Base-by-base conservation (phyloP, 2,329 filamentous ascomycete species). In the Curvularia spicifera region DNA sequence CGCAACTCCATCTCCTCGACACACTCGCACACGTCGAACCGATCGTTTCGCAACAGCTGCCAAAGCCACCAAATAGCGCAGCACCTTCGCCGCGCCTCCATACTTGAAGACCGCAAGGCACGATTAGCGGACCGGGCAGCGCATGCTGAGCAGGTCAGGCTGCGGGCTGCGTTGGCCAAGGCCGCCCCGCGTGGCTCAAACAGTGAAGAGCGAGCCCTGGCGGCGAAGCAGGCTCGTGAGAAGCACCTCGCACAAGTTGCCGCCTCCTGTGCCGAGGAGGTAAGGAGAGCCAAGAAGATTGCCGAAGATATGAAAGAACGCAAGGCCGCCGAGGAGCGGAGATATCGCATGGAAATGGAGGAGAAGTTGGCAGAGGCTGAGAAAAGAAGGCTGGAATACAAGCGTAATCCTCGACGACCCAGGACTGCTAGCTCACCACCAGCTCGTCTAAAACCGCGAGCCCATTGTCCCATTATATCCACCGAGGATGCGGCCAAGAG, bases 211-310 rank as follows among this genome's bases (percentile, higher is more conserved):
- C 84, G 89, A 50, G 90, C 91, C 3, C 78, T 93, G 57, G 91
- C 91, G 5, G 91, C 91, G 5, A 87, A 92, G 61, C 85, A 91
- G 64, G 89, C 91, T 0, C 85, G 91, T 57, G 90, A 94, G 78
- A 89, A 89, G 67, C 91, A 93, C 67, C 78, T 95, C 18, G 91
- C 90, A 8, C 91, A 93, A 74, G 93, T 94, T 43, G 90, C 91
- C 4, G 89, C 91, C 48, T 84, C 87, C 59, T 94, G 91, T 71
- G 91, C 91, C 20, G 91, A 93, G 75, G 91, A 95, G 73, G 91
- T 95, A 15, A 88, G 90, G 72, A 85, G 90, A 63, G 91, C 91
- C 51, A 94, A 94, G 80, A 89, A 90, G 50, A 84, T 93, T n/a
- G 91, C 91, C 13, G 90, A 92, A 74, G 88, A 85, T 57, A 92